Evolutionary conservation across 371 early-diverging fungal species (phyloP).

Genomic region (Saksenaea oblongispora): DNA sequence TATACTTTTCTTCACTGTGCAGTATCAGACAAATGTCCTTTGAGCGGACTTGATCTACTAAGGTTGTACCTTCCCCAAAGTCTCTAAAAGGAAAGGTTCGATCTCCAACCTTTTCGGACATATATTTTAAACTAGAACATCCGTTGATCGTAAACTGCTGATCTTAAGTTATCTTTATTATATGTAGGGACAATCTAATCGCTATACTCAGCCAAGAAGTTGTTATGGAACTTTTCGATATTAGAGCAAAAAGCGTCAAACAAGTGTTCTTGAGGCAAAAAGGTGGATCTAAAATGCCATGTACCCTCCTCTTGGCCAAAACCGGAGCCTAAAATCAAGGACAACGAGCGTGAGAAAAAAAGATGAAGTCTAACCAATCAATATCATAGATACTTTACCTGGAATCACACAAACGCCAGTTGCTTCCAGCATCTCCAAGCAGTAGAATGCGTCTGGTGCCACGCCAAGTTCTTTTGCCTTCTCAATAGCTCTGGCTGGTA

Average conservation of each 20-base stretch:
- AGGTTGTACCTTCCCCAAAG: too few species aligned
- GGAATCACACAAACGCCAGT: conserved; percentile 84
- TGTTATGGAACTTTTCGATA: conserved; percentile 76
- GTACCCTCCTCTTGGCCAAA: conserved; percentile 92
- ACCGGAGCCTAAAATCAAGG: conserved; percentile 58
- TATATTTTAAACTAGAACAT: too few species aligned
- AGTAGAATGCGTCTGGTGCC: conserved; percentile 85
- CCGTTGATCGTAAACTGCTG: too few species aligned
- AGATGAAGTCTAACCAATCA: conserved; percentile 1
- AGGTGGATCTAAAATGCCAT: conserved; percentile 95
- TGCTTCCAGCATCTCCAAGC: conserved; percentile 87
- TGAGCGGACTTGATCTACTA: too few species aligned
- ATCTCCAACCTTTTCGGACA: too few species aligned
- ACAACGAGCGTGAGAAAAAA: conserved; percentile 10
- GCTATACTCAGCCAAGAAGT: conserved; percentile 73
- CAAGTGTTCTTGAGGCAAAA: conserved; percentile 90
- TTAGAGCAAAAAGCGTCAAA: conserved; percentile 86
- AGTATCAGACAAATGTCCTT: too few species aligned
- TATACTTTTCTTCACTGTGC: too few species aligned
- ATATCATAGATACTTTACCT: conserved; percentile 24
- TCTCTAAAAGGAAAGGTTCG: too few species aligned
- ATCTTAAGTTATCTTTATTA: background rate
- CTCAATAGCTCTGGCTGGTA: conserved; percentile 75
- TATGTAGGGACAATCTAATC: conserved; percentile 22
- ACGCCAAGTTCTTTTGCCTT: conserved; percentile 66